Evolutionary conservation across 2,329 filamentous ascomycete genomes (phyloP), one percentile per base, ranked within the genome.

Genomic region (Dactylellina haptotyla): DNA sequence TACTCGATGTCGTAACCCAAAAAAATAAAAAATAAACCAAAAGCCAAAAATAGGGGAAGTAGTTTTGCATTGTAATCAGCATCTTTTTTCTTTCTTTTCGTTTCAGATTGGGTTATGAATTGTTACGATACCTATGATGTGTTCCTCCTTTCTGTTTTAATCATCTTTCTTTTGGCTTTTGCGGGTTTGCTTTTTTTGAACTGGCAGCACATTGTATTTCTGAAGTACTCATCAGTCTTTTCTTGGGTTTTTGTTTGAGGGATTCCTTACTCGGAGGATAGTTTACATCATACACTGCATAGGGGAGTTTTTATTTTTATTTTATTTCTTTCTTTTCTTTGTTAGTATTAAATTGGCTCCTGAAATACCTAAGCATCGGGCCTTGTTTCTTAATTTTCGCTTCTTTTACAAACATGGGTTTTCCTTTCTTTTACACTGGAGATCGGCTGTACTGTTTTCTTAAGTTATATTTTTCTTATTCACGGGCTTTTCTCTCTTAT

Each of bases 101-200:
- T 50, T 72, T 65, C 59, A 64, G 57, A 64, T 39, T 72, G 57
- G 59, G 67, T 72, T 65, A 72, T 59, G 67, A 72, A 54, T 56
- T 61, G 67, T 65, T 56, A 72, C 67, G 67, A 72, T 65, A 72
- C 59, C 59, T 65, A 72, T 65, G 67, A 72, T 64, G 61, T 72
- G 37, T 62, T 53, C 39, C 45, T 53, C 18, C 62, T 18, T 54
- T 45, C 50, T 69, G 64, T 69, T 53, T 66, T 67, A 61, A 51
- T 53, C 50, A 28, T 51, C 18, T 54, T 43, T 25, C 25, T 37
- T 48, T 16, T 53, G 34, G 59, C 14, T 58, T 62, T 46, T 45
- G 30, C 32, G 50, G 50, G 18, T 51, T 71, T 63, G 30, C 12
- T 69, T n/a, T 69, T 54, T 53, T 50, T 50, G 45, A 66, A 65